These are phyloP conservation scores for Gaeumannomyces tritici DNA, from an alignment of 2,329 filamentous ascomycete genomes.

Conservation along the genomic window DNA sequence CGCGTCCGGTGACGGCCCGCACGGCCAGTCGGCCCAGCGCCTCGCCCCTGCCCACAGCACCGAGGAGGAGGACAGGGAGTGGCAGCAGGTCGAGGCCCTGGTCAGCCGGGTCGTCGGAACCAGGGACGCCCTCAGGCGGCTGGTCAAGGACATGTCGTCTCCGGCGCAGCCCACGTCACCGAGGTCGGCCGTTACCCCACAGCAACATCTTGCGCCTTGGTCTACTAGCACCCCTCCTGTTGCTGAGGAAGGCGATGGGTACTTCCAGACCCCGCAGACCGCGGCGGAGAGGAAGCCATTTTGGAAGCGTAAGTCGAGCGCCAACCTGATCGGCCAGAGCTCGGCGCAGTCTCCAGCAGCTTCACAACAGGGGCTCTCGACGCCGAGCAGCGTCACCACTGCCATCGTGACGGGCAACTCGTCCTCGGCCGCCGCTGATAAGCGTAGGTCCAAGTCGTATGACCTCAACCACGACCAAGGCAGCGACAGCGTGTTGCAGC, in stretches of 20 bases:
- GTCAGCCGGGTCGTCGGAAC: slow-evolving; percentile 82
- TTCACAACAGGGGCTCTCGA: slow-evolving; percentile 31
- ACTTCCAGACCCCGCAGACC: slow-evolving; percentile 29
- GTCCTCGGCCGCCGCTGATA: not conserved
- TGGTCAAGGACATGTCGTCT: slow-evolving; percentile 68
- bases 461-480: slow-evolving; percentile 41
- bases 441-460: slow-evolving; percentile 25
- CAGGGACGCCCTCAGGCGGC: slow-evolving; percentile 74
- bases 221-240: slow-evolving; percentile 27
- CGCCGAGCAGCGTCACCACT: slow-evolving; percentile 23
- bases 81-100: slow-evolving; percentile 76
- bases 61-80: slow-evolving; percentile 65
- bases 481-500: slow-evolving; percentile 50
- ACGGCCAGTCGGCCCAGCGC: not conserved
- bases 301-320: slow-evolving; percentile 82
- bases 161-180: not conserved
- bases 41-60: slow-evolving; percentile 20
- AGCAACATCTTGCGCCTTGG: slow-evolving; percentile 14
- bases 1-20: too few relatives aligned
- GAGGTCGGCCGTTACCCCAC: too few relatives aligned
- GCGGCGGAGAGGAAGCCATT: slow-evolving; percentile 60
- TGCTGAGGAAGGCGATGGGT: slow-evolving; percentile 43
- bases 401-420: slow-evolving; percentile 20
- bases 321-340: slow-evolving; percentile 29
- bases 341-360: slow-evolving; percentile 25